Conservation (phyloP, 164 flowering plant genomes). For the Aristolochia fimbriata region DNA sequence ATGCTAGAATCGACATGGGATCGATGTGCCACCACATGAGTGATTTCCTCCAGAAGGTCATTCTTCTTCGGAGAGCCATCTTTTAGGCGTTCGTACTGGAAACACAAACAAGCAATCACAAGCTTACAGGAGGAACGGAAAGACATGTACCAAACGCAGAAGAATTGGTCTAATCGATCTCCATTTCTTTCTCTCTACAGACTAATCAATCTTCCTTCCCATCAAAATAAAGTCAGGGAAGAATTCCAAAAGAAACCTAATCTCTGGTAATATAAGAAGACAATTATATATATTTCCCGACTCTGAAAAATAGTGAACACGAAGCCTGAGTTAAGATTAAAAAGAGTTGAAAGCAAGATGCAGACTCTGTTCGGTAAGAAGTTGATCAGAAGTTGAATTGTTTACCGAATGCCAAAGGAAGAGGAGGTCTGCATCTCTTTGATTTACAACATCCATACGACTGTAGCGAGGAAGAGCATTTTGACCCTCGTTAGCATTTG, state of each 20-base stretch:
- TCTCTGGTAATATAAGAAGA: too few species aligned
- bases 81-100: constrained; percentile 41
- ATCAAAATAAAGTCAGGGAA: too few species aligned
- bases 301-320: too few species aligned
- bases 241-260: too few species aligned
- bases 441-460: constrained; percentile 58
- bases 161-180: too few species aligned
- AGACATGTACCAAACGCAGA: too few species aligned
- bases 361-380: too few species aligned
- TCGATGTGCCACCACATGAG: constrained; percentile 44
- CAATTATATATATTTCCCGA: too few species aligned
- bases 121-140: neutral
- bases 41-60: constrained; percentile 39
- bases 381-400: neutral
- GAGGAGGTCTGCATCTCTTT: constrained; percentile 83
- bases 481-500: constrained; percentile 33
- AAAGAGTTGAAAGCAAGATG: too few species aligned
- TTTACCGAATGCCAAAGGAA: constrained; percentile 70
- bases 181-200: too few species aligned
- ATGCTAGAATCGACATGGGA: constrained; percentile 61
- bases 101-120: neutral
- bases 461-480: constrained; percentile 14
- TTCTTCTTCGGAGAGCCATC: constrained; percentile 30
- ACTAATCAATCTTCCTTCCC: too few species aligned
- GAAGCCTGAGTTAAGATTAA: too few species aligned